These are phyloP conservation scores for Aristolochia californica DNA, from an alignment of 164 flowering plant species.

Conservation along the genomic window DNA sequence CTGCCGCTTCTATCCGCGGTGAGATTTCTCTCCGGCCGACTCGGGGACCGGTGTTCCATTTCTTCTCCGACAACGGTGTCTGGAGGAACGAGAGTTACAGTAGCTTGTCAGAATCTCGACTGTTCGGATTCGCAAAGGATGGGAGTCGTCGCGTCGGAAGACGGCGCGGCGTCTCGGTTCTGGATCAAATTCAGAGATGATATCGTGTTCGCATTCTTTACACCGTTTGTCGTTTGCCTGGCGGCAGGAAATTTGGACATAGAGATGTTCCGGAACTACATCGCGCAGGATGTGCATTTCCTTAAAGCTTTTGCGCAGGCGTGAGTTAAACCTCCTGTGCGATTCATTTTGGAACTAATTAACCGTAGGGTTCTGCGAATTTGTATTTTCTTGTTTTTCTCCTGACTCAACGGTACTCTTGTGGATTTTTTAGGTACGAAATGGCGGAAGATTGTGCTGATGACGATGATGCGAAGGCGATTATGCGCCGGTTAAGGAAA, in stretches of 20 bases:
- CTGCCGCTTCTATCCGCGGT: background rate
- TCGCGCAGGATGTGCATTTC: slow-evolving; percentile 73
- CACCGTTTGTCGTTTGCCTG: slow-evolving; percentile 61
- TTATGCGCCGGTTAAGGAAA: slow-evolving; percentile 54
- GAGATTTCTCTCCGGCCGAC: no score
- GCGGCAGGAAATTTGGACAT: slow-evolving; percentile 58
- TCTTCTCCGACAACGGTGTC: background rate
- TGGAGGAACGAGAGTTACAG: background rate
- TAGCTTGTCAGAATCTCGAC: background rate
- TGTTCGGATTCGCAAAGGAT: background rate
- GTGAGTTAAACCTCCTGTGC: slow-evolving; percentile 28
- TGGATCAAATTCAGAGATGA: slow-evolving; percentile 69
- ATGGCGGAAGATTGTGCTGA: slow-evolving; percentile 86
- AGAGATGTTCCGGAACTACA: slow-evolving; percentile 55
- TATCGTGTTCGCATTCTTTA: slow-evolving; percentile 40
- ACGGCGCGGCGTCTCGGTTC: slow-evolving; percentile 35
- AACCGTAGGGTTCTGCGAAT: background rate
- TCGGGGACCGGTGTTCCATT: background rate
- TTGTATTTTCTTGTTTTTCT: background rate
- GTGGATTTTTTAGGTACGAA: slow-evolving; percentile 37
- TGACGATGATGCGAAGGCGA: slow-evolving; percentile 79
- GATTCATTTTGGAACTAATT: background rate
- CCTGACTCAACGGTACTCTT: background rate
- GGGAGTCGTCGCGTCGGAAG: slow-evolving; percentile 17
- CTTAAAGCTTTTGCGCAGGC: slow-evolving; percentile 72